Base-by-base conservation (phyloP, 176 grass and related monocot genomes). In the Rhynchospora pubera region DNA sequence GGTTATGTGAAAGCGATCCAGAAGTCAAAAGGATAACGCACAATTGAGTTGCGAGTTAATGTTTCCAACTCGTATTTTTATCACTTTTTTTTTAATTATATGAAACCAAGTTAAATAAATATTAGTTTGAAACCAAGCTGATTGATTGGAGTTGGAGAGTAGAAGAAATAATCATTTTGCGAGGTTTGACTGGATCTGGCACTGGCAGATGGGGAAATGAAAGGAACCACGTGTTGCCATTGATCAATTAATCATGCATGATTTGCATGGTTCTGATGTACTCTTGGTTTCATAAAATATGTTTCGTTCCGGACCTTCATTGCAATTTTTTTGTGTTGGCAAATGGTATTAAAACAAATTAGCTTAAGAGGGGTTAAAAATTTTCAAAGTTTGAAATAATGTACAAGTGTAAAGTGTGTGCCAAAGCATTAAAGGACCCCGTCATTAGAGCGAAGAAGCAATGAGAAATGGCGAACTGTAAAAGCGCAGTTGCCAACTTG, bases 221-320 rank as follows among this genome's bases (percentile, higher is more conserved):
- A 34, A 43, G 1, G 32, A 68, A 68, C 51, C 72, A 77, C 22
- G 72, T 77, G 72, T n/a, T 51, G 59, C 59, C 59, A 21, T n/a
- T 83, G 47, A 72, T 6, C 32, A 72, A 24, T 70, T 45, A 70
- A 73, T 51, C 69, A 48, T 73, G 69, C 45, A 73, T 73, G 19
- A 51, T 13, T 13, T 72, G 68, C 69, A 42, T 67, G 65, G 42
- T 7, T 22, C 3, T 72, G 32, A n/a, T 69, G 6, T 10, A 5
- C 15, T 69, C 16, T 45, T 43, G n/a, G 16, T 69, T 45, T 44
- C 28, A 60, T 60, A 7, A 60, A 6, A 60, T 21, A 18, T 5
- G 18, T 21, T 59, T 59, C 18, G 18, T 59, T 59, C 57, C 19
- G 15, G 7, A 59, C 34, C 34, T 39, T 5, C 21, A 21, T 59